Conservation (phyloP, 1,284 basidiomycete genomes). For the Ustilago trichophora region DNA sequence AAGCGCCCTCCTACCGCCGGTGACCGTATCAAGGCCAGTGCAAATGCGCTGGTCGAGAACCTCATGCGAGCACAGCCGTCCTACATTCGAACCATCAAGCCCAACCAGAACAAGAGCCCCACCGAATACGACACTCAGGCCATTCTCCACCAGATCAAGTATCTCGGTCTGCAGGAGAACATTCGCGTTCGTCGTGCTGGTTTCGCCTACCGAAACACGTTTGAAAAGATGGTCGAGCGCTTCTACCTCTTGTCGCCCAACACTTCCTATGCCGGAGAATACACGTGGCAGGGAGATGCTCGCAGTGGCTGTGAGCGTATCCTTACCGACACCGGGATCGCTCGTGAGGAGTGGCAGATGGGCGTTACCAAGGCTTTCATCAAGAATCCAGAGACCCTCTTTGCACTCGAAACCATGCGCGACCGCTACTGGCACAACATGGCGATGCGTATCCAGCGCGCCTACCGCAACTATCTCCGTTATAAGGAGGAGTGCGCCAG, state of each 20-base stretch:
- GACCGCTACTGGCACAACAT: slow-evolving; percentile 99
- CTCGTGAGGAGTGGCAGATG: slow-evolving; percentile 99
- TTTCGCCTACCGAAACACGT: slow-evolving; percentile 96
- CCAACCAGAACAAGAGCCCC: slow-evolving; percentile 93
- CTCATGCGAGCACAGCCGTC: slow-evolving; percentile 95
- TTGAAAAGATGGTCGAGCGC: slow-evolving; percentile 91
- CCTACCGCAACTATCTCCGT: slow-evolving; percentile 93
- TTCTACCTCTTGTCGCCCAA: slow-evolving; percentile 95
- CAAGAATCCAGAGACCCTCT: slow-evolving; percentile 98
- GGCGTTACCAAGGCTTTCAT: slow-evolving; percentile 98
- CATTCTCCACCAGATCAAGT: slow-evolving; percentile 98
- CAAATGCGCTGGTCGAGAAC: slow-evolving; percentile 93
- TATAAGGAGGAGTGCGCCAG: slow-evolving; percentile 94
- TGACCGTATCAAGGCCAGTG: slow-evolving; percentile 92
- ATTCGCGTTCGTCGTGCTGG: slow-evolving; percentile 95
- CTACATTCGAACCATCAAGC: slow-evolving; percentile 99
- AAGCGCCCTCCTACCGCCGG: slow-evolving; percentile 97
- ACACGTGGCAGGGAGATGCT: slow-evolving; percentile 92
- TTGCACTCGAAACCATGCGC: slow-evolving; percentile 97
- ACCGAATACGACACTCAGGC: slow-evolving; percentile 94
- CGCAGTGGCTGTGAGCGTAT: slow-evolving; percentile 93
- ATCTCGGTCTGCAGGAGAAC: slow-evolving; percentile 97
- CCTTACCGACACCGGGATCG: slow-evolving; percentile 91
- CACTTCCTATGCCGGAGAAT: slow-evolving; percentile 98
- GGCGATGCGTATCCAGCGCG: slow-evolving; percentile 94